Evolutionary conservation across 2,329 filamentous ascomycete genomes (phyloP), one percentile per base, ranked within the genome.

Genomic region (Phaeoacremonium minimum): DNA sequence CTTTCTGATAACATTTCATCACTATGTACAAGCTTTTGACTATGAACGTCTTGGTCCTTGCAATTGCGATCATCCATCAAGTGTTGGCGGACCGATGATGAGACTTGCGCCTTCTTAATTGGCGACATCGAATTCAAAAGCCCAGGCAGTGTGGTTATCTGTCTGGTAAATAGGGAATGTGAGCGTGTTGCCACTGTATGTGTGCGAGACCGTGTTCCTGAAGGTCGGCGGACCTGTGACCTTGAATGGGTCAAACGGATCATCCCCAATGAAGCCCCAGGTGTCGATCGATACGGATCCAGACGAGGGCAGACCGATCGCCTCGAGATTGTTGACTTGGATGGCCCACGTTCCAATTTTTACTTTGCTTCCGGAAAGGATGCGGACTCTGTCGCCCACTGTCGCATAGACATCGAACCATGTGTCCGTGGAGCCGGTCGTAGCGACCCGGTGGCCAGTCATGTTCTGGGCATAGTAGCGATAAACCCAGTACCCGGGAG

Each of bases 401-500:
- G 55, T 59, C 8, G 63, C 56, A 38, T 62, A 68, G 11, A 56
- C 59, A 31, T 67, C 65, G 15, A 65, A 49, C 4, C 48, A 43
- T 3, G 48, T 42, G 36, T 67, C 63, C 5, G 44, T 41, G 1
- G 62, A 59, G 1, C 50, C 52, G 1, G 52, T 49, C 3, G 63
- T 66, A 0, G 50, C 52, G 5, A 63, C 54, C 13, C 65, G 57
- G 12, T 53, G 34, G 4, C 67, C 67, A 0, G 58, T 63, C 66
- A 70, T 69, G 30, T 62, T 61, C 4, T 52, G 44, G 30, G 59
- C 53, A 46, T 71, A 72, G 49, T 69, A 70, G 36, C 64, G 63
- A 46, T 72, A 72, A 8, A 71, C 57, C 35, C 69, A 64, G 49
- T 56, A 71, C 16, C 67, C 63, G 2, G 44, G 41, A 2, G 45